Base-by-base conservation (phyloP, 1,139 yeast genomes). In the Geotrichum citri-aurantii region DNA sequence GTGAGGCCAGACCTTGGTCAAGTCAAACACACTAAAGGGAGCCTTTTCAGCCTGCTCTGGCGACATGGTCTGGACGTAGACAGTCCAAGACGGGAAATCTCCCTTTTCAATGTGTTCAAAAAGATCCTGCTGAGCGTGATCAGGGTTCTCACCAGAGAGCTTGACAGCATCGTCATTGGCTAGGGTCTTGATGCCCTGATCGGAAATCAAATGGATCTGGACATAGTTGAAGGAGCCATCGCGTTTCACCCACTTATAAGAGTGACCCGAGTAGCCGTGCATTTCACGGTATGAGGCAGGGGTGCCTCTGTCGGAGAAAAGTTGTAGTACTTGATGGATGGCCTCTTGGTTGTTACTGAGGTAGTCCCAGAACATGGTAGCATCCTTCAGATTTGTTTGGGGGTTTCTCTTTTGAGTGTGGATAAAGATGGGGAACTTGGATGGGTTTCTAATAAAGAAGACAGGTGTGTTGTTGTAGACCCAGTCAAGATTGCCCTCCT, bases 361-460 rank as follows among this genome's bases (percentile, higher is more conserved):
- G 71, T 82, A 86, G 72, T 86, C 92, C 92, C 92, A 86, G 72
- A 80, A 81, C 78, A 77, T 78, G 66, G 80, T 76, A 19, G 86
- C 81, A 72, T 89, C 95, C 72, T 87, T 87, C 73, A 86, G 77
- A 74, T 88, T 87, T 55, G 95, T 88, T 75, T 87, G 83, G 53
- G 95, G 95, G 76, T 86, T 83, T 71, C 93, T 82, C 82, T 86
- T 86, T 73, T 86, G 86, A n/a, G 96, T 86, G 79, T 89, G 96
- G 70, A 89, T 88, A 72, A 89, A 88, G 74, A 85, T 85, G 56
- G 95, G 95, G 79, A 89, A 89, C 79, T 89, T 88, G 61, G 87
- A 79, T 62, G 95, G 95, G 75, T 89, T 93, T 72, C 96, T 82
- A 65, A 89, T 79, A 76, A 89, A 89, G 75, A 89, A 89, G 59